Conservation (phyloP, 108 stramenopile species). For the Conticribra weissflogii region DNA sequence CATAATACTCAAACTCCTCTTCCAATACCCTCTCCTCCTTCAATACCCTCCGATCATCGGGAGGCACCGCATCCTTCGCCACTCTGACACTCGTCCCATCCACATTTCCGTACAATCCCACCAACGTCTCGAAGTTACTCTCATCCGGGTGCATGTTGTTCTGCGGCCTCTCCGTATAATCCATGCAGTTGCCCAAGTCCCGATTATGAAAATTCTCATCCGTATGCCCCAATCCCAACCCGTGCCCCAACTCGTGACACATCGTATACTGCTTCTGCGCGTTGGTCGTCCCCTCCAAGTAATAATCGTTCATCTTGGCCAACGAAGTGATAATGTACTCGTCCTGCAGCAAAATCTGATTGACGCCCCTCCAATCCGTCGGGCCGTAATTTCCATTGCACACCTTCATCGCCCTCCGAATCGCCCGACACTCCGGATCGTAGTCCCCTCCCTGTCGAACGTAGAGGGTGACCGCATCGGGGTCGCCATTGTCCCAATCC, state of each 20-base stretch:
- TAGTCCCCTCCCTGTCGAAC: conserved; percentile 20
- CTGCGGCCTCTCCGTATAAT: conserved; percentile 71
- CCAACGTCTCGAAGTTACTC: conserved; percentile 64
- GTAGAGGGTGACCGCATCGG: conserved; percentile 72
- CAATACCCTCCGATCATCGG: background rate
- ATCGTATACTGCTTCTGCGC: conserved; percentile 73
- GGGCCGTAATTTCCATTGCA: conserved; percentile 88
- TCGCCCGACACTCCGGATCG: conserved; percentile 59
- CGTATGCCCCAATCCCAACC: conserved; percentile 80
- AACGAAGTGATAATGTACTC: conserved; percentile 62
- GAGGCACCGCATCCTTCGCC: background rate
- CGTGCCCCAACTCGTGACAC: conserved; percentile 67
- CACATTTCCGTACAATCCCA: conserved; percentile 68
- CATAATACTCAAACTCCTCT: conserved; percentile 36
- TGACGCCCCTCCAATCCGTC: conserved; percentile 80
- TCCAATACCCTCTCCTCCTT: conserved; percentile 5
- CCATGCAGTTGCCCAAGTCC: conserved; percentile 88
- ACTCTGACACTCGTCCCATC: conserved; percentile 14
- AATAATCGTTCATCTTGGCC: conserved; percentile 84
- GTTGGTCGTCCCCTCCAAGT: conserved; percentile 52
- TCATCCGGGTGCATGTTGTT: conserved; percentile 67
- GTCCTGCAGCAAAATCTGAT: conserved; percentile 56
- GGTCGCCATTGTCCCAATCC: conserved; percentile 79
- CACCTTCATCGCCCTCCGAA: conserved; percentile 62
- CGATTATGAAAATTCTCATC: conserved; percentile 84